Percentiles rank a stretch among this genome's conserved stretches.
Conservation (phyloP, 2,329 filamentous ascomycete species). For the Pochonia chlamydosporia region DNA sequence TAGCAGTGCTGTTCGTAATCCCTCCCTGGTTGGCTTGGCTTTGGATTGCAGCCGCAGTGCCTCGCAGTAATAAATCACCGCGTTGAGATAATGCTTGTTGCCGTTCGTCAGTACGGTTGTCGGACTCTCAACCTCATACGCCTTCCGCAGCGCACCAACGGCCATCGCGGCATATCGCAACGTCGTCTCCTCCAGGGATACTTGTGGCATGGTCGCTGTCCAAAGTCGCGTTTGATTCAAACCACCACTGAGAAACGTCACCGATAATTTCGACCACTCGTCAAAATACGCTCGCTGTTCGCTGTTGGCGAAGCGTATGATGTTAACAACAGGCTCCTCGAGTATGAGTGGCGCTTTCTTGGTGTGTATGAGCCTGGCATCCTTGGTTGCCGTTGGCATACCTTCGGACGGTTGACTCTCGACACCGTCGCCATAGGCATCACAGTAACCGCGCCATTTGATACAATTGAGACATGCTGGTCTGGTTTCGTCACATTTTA, state of each 20-base stretch:
- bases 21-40: conserved; percentile 28
- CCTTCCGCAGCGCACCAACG: conserved; percentile 32
- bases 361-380: conserved; percentile 23
- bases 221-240: conserved; percentile 28
- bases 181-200: conserved; percentile 30
- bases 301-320: conserved; percentile 25
- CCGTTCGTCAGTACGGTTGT: conserved; percentile 14
- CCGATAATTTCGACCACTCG: conserved; percentile 29
- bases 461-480: conserved; percentile 35
- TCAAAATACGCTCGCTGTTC: conserved; percentile 32
- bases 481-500: conserved; percentile 37
- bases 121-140: conserved; percentile 20
- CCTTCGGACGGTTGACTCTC: conserved; percentile 5
- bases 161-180: conserved; percentile 35
- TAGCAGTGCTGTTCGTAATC: conserved; percentile 31
- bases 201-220: conserved; percentile 34
- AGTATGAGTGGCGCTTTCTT: conserved; percentile 23
- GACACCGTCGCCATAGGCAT: conserved; percentile 22
- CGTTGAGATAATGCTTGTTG: conserved; percentile 34
- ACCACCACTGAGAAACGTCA: conserved; percentile 29
- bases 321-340: conserved; percentile 27
- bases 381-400: conserved; percentile 8
- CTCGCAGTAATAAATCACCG: conserved; percentile 34
- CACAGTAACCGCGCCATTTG: conserved; percentile 35
- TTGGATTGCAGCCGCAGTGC: conserved; percentile 33